Evolutionary conservation across 2,329 filamentous ascomycete species (phyloP), one percentile per base, ranked within the genome.

Genomic region (Fusarium camptoceras): DNA sequence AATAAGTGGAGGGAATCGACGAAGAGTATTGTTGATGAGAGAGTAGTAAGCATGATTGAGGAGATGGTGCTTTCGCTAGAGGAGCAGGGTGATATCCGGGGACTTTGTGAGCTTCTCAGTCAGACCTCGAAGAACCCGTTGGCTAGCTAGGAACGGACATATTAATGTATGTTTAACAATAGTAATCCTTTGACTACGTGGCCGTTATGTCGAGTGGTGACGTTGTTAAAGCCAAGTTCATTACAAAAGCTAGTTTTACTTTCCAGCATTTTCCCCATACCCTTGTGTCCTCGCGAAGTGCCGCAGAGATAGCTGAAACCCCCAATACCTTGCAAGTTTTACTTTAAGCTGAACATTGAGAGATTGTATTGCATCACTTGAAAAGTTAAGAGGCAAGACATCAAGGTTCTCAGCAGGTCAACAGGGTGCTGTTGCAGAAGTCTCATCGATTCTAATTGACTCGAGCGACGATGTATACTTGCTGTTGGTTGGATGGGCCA

Each of bases 361-460:
- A 37, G 16, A 28, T 4, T 18, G 10, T 8, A 20, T 28, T 28
- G 43, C 18, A 34, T 49, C 47, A 34, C n/a, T 3, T 7, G 14
- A 20, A 11, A 11, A 11, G 22, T 25, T 37, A 8, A 7, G 8
- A 37, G 8, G 14, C 18, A 20, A 28, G 54, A 55, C 64, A 68
- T 68, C 65, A 64, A 41, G 65, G 64, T 68, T 68, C 64, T 53
- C 46, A 16, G 3, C 5, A 11, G 14, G 30, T 28, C 63, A 64
- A 55, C 48, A 59, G 9, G 56, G 51, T 49, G 11, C 25, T 16
- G 7, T 9, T 27, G 27, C 28, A 18, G 7, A 18, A 20, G 6
- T 9, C 22, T 1, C 24, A n/a, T 27, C 15, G 5, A n/a, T 2
- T 22, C 6, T 10, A 27, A 15, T 24, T 14, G 10, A 8, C 12